Base-by-base conservation (phyloP, 495 filamentous ascomycete species). In the Hypomontagnella monticulosa region DNA sequence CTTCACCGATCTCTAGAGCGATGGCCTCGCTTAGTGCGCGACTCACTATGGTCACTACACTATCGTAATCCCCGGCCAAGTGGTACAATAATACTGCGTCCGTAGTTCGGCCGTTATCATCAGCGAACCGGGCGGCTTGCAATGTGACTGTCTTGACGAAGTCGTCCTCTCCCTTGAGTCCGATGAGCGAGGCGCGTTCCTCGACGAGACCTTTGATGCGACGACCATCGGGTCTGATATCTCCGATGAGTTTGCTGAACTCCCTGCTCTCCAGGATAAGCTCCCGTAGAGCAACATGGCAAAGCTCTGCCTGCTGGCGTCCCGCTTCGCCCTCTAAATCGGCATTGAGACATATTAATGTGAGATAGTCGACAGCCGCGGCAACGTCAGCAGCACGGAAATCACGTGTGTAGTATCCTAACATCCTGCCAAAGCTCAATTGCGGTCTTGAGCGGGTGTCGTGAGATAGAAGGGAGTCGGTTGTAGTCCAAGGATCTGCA, bases 31-130 rank as follows among this genome's bases (percentile, higher is more conserved):
- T 93, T 23, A 98, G 80, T n/a, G 93, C 88, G 27, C 92, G 88
- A 75, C 94, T 97, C 63, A 97, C 86, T 65, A 97, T 93, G 40
- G 84, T 78, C 55, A 97, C 86, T 38, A 97, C 96, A 57, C 85
- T 91, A 67, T 98, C 93, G 72, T 96, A 98, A 70, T 99, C 92
- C 69, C 91, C 91, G 0, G 94, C 93, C 34, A 99, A 84, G 74
- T 98, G 93, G 71, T 95, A 97, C 37, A 99, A 79, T 44, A 99
- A 82, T 4, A 97, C 94, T 0, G 96, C 93, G 75, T 99, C 95
- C 5, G 92, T 92, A 1, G 88, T 90, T 36, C 96, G 84, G 33
- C 96, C 94, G 74, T 92, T 96, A 69, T 98, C 96, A 63, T 98
- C 93, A 4, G 95, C 95, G 56, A 93, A 89, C 51, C 85, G 88